Base-by-base conservation (phyloP, 192 early-diverging fungal species). In the Podila verticillata region DNA sequence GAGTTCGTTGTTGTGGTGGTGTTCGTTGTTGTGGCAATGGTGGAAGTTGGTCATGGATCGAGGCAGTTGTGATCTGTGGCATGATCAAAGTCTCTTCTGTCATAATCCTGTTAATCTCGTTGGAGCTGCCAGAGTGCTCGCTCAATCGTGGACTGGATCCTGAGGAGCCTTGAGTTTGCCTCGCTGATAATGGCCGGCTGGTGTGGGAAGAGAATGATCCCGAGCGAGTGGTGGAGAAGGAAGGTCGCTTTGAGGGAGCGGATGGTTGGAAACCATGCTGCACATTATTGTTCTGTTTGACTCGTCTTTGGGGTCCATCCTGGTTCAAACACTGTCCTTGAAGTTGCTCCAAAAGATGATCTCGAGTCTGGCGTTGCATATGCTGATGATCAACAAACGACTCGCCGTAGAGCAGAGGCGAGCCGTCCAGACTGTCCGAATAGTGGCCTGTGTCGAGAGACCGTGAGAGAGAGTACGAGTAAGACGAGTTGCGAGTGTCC, bases 341-440 rank as follows among this genome's bases (percentile, higher is more conserved):
- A 17, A 35, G 61, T 20, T 63, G 61, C 35, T 44, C 26, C 30
- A 31, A 22, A 0, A 31, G 60, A 19, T 80, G 77, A 66, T 72
- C 65, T 24, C 66, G 64, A 26, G 59, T 67, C 44, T 80, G 70
- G 4, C 77, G 70, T 26, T 80, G 77, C n/a, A 80, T 24, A 10
- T 60, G 70, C 57, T 80, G 77, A 68, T 80, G 70, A 39, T 80
- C 77, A 6, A 80, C 62, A 62, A 80, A 80, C 28, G 77, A 80
- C 34, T 44, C 66, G 4, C 44, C 66, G 29, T 72, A 80, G 17
- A 80, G 59, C 7, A 72, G 34, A 13, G 77, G 63, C 17, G 77
- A 67, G 7, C 66, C 77, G 1, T 80, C 77, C 4, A 57, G 59
- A 15, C 77, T 80, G 26, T 67, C 69, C 2, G 70, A 64, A 30